Conservation (phyloP, 768 basidiomycete species). For the Albatrellus ellisii region DNA sequence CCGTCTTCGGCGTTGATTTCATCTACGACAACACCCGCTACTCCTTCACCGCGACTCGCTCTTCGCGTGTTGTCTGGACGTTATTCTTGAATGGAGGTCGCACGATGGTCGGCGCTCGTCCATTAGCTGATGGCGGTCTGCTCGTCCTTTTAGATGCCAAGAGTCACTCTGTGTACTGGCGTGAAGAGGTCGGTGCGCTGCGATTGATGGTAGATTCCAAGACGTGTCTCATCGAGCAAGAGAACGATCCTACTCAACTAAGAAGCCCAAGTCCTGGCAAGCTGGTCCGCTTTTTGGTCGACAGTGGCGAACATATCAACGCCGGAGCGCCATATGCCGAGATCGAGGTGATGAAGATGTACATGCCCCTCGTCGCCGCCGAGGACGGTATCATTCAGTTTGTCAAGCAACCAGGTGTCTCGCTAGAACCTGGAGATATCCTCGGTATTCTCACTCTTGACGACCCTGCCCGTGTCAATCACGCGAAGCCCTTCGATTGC, state of each 20-base stretch:
- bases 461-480: conserved; percentile 91
- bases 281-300: conserved; percentile 86
- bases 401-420: conserved; percentile 97
- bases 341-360: conserved; percentile 99
- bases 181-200: conserved; percentile 92
- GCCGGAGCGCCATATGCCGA: conserved; percentile 97
- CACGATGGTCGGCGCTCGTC: conserved; percentile 83
- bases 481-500: conserved; percentile 96
- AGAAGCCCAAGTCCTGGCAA: conserved; percentile 95
- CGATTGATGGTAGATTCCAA: conserved; percentile 92
- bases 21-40: conserved; percentile 95
- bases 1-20: conserved; percentile 93
- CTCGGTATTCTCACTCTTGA: conserved; percentile 94
- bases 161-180: conserved; percentile 96
- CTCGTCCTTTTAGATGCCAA: conserved; percentile 85
- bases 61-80: conserved; percentile 81
- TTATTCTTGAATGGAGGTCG: conserved; percentile 94
- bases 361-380: conserved; percentile 91
- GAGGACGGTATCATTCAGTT: conserved; percentile 93
- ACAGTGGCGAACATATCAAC: conserved; percentile 94
- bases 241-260: conserved; percentile 97
- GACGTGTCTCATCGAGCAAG: conserved; percentile 97
- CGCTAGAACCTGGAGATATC: conserved; percentile 92
- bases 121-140: conserved; percentile 90
- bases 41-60: conserved; percentile 89